Base-by-base conservation (phyloP, 768 basidiomycete species). In the Mrakia blollopis region DNA sequence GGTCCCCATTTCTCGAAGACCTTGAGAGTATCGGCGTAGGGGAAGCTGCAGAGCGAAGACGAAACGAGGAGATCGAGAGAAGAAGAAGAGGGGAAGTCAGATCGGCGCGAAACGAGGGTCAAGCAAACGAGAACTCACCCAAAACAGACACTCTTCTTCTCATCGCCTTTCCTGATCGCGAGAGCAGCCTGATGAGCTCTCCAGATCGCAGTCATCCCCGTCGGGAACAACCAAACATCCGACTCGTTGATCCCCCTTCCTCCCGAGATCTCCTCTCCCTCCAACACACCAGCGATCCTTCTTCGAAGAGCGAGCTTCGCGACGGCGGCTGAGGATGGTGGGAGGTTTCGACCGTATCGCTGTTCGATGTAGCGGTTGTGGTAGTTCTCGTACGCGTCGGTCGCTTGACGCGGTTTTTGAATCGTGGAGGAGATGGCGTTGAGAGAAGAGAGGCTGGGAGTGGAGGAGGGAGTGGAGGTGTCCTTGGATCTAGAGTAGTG, bases 141-240 rank as follows among this genome's bases (percentile, higher is more conserved):
- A 80, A 96, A 98, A 81, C 93, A 96, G 41, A 95, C 88, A 80
- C 92, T 95, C 85, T 95, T 97, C 14, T 89, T 57, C 88, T 87
- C 41, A 86, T 85, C 3, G 85, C 86, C 35, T 85, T 80, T 70
- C 81, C 77, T 82, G 75, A 89, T 84, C 9, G 88, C 87, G 13
- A 94, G 85, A 25, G 63, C 73, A 1, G 76, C 72, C 79, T 91
- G 88, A 81, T 97, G 94, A 0, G 94, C 90, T 81, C 87, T 91
- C 92, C 92, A 99, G 72, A 99, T 96, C 1, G 96, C 94, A 47
- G 90, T 85, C 96, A 99, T 98, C 0, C 96, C 96, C 0, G 89
- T 88, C 0, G 93, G 88, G 80, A 87, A 94, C 35, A 99, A 85
- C 83, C 88, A 98, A 0, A 98, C 96, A 79, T 98, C 96, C 54